These are phyloP conservation scores for Pistacia integerrima DNA, from an alignment of 345 rosid genomes.

Conservation along the genomic window DNA sequence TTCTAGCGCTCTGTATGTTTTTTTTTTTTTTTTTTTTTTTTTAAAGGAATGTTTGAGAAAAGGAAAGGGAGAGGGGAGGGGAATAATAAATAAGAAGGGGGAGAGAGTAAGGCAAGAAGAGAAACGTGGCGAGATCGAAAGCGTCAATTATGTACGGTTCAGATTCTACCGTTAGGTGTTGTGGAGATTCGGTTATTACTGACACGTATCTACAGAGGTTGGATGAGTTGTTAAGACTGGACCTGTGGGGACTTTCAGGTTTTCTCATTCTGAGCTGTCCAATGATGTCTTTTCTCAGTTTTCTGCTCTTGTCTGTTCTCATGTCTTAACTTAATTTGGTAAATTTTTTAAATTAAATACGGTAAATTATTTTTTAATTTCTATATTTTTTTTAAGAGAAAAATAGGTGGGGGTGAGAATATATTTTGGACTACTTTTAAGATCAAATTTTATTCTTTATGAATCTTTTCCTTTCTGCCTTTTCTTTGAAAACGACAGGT, in stretches of 20 bases:
- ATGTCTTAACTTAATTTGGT: background rate
- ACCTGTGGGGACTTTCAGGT: slow-evolving; percentile 1
- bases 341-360: background rate
- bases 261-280: background rate
- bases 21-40: background rate
- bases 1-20: background rate
- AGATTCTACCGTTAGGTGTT: slow-evolving; percentile 10
- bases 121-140: slow-evolving; percentile 2
- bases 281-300: background rate
- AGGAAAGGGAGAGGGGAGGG: background rate
- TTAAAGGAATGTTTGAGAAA: background rate
- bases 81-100: background rate
- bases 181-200: slow-evolving; percentile 15
- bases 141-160: slow-evolving; percentile 3
- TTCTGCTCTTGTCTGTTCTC: background rate
- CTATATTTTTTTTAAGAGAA: too few species aligned
- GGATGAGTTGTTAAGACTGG: slow-evolving; percentile 7
- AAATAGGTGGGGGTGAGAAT: too few species aligned
- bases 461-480: too few species aligned
- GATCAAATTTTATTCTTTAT: too few species aligned
- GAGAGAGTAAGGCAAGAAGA: background rate
- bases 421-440: too few species aligned
- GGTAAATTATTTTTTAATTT: background rate
- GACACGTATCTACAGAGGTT: slow-evolving; percentile 16
- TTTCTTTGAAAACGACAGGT: too few species aligned